Base-by-base conservation (phyloP, 2,329 filamentous ascomycete genomes). In the Neopestalotiopsis sp. region DNA sequence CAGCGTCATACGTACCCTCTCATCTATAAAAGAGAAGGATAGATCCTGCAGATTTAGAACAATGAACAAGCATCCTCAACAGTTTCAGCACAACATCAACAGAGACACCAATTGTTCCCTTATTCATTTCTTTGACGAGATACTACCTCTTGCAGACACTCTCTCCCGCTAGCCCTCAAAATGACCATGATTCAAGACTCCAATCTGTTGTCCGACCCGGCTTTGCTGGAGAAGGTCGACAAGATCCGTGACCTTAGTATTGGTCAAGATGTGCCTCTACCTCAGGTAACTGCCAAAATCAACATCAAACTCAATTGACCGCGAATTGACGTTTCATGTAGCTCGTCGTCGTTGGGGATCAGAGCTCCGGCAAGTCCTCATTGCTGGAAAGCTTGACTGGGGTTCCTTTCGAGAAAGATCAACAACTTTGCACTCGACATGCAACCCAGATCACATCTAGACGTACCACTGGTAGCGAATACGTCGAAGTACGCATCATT, bases 281-380 rank as follows among this genome's bases (percentile, higher is more conserved):
- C 77, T 10, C 68, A 71, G 64, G 70, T 70, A 24, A 58, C 32
- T 58, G 7, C 24, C 12, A 1, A 57, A 38, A 56, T 20, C 40
- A 7, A 30, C 5, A 20, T 10, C 3, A 5, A 49, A 9, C 9
- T 56, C 59, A 7, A 24, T 7, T 12, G 3, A 30, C 10, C 34
- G 4, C 20, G 13, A n/a, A 30, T 52, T 67, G 6, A 67, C 38
- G 7, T 3, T 10, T 52, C 17, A 45, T 30, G 62, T 17, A 93
- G 82, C 92, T 93, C 73, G 90, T 89, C 70, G 91, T 93, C 42
- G 91, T 93, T 62, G 91, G 91, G 73, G 92, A 91, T 75, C 91
- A 93, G 77, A 93, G 90, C 7, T 92, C 90, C 74, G 91, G 91
- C 78, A 93, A 93, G 85, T 92, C 89, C 82, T 92, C 90, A 4